Conservation (phyloP, 345 rosid genomes). For the Limnanthes douglasii region DNA sequence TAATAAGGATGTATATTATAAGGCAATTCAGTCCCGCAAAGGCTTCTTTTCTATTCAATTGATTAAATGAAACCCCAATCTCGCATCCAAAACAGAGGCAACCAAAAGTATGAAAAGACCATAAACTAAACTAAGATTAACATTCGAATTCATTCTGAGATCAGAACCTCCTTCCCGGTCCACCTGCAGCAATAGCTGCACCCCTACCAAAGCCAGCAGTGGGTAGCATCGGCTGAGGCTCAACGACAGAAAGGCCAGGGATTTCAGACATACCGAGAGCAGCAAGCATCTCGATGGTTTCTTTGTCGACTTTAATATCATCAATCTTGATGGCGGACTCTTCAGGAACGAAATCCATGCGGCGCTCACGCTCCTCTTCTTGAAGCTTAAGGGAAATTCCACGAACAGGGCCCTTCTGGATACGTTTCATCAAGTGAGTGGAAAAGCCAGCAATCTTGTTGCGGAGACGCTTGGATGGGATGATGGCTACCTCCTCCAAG, state of each 20-base stretch:
- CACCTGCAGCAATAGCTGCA: too few species aligned
- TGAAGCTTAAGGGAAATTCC: constrained; percentile 81
- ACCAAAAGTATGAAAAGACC: too few species aligned
- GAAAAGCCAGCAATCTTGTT: constrained; percentile 91
- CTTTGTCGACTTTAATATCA: constrained; percentile 57
- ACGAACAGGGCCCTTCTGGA: constrained; percentile 82
- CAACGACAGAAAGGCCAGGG: constrained; percentile 37
- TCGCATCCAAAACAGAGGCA: too few species aligned
- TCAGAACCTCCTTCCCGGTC: constrained; percentile 16
- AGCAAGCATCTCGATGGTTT: constrained; percentile 63
- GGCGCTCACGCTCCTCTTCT: constrained; percentile 82
- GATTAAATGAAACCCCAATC: too few species aligned
- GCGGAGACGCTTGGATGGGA: constrained; percentile 76
- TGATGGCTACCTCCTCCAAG: constrained; percentile 71
- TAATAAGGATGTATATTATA: too few species aligned
- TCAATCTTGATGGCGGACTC: constrained; percentile 55
- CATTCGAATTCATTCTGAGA: too few species aligned
- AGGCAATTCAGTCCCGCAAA: too few species aligned
- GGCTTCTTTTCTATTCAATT: too few species aligned
- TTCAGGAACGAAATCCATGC: constrained; percentile 90
- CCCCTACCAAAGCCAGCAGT: constrained; percentile 23
- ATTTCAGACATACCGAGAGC: constrained; percentile 61
- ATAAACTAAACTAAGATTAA: too few species aligned
- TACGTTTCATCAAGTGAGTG: constrained; percentile 52
- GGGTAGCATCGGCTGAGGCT: constrained; percentile 25